phyloP scores from a whole-genome alignment of 371 early-diverging fungal genomes.

The Rhizopus microsporus region DNA sequence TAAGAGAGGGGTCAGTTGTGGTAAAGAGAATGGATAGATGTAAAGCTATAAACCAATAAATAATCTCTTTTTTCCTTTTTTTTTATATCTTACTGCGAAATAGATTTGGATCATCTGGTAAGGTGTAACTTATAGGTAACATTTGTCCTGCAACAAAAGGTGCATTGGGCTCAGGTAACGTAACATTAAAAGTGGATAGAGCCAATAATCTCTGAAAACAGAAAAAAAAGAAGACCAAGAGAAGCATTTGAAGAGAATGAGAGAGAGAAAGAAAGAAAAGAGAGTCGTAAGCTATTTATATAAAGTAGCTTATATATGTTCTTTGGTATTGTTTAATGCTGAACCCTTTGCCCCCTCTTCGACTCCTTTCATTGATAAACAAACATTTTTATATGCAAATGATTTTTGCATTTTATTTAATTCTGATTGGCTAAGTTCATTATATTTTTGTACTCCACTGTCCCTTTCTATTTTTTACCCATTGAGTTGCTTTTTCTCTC shows the following conservation, averaged over 20 bases:
- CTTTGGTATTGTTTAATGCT: too few species aligned
- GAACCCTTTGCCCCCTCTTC: too few species aligned
- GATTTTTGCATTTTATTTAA: neutral
- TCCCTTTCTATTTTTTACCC: neutral
- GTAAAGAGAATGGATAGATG: slow-evolving; percentile 28
- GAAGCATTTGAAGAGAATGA: too few species aligned
- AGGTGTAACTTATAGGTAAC: slow-evolving; percentile 38
- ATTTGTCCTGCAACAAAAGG: slow-evolving; percentile 47
- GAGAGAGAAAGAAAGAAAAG: neutral
- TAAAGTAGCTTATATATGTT: too few species aligned
- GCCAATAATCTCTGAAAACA: too few species aligned
- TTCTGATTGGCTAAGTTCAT: neutral
- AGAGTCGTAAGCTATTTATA: too few species aligned
- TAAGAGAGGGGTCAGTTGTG: slow-evolving; percentile 23
- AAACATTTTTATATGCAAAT: neutral
- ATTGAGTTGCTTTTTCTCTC: neutral
- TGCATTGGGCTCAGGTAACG: slow-evolving; percentile 36
- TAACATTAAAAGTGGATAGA: slow-evolving; percentile 31
- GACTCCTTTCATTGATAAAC: too few species aligned
- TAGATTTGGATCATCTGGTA: slow-evolving; percentile 25
- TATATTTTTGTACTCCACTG: neutral
- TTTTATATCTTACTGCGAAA: neutral
- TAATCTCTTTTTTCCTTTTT: too few species aligned
- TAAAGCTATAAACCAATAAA: neutral
- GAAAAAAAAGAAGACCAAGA: too few species aligned